A percentile compares a stretch with the other conserved stretches of the same genome.
phyloP scores from a whole-genome alignment of 148 eudicot species.

The Rheum nobile region DNA sequence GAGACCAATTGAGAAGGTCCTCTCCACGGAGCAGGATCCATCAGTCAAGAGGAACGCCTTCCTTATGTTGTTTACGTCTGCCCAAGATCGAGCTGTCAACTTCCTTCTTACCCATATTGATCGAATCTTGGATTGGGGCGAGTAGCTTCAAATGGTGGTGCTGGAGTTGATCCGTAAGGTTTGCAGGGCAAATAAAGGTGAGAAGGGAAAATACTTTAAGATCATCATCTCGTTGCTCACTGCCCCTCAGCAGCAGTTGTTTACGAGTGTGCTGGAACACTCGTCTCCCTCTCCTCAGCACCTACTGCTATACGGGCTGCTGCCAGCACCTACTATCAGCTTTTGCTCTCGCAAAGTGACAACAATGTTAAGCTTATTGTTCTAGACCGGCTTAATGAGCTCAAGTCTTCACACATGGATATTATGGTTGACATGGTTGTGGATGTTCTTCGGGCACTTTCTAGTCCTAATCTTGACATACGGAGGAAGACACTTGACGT shows the following conservation, averaged over 20 bases:
- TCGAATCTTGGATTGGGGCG: slow-evolving; percentile 72
- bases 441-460: slow-evolving; percentile 93
- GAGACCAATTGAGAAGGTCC: slow-evolving; percentile 64
- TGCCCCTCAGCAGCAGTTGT: slow-evolving; percentile 85
- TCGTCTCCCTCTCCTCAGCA: slow-evolving; percentile 84
- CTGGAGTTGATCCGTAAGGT: slow-evolving; percentile 84
- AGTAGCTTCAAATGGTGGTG: slow-evolving; percentile 83
- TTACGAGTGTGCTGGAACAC: slow-evolving; percentile 85
- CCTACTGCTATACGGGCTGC: slow-evolving; percentile 92
- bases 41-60: slow-evolving; percentile 91
- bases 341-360: slow-evolving; percentile 82
- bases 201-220: slow-evolving; percentile 82
- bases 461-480: slow-evolving; percentile 88
- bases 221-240: slow-evolving; percentile 67
- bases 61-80: slow-evolving; percentile 77
- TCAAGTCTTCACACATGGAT: slow-evolving; percentile 63
- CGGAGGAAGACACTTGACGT: slow-evolving; percentile 79
- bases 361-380: slow-evolving; percentile 93
- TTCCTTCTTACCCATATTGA: slow-evolving; percentile 70
- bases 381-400: slow-evolving; percentile 78
- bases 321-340: slow-evolving; percentile 87
- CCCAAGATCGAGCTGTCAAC: slow-evolving; percentile 76
- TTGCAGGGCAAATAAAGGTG: slow-evolving; percentile 69
- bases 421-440: slow-evolving; percentile 87
- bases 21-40: slow-evolving; percentile 59